These are phyloP conservation scores for Aspergillus bridgeri DNA, from an alignment of 495 filamentous ascomycete genomes.

Conservation along the genomic window DNA sequence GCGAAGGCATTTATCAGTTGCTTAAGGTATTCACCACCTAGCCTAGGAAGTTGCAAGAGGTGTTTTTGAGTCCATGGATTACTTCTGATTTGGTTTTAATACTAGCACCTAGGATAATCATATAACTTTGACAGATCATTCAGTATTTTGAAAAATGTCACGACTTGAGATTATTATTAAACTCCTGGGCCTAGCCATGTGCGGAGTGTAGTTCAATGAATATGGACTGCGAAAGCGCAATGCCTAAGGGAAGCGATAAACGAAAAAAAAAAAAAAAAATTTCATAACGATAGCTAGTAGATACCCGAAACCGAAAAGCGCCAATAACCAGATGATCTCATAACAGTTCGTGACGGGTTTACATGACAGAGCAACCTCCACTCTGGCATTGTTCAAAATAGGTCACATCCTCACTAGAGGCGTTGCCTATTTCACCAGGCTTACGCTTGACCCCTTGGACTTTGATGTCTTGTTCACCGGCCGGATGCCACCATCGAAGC, in stretches of 20 bases:
- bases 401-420: constrained; percentile 53
- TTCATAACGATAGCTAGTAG: neutral
- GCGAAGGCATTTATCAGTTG: neutral
- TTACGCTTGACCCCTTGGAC: constrained; percentile 70
- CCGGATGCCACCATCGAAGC: constrained; percentile 86
- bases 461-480: constrained; percentile 76
- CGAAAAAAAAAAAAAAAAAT: neutral
- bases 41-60: neutral
- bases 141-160: neutral
- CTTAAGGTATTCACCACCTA: neutral
- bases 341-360: constrained; percentile 11
- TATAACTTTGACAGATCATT: neutral
- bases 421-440: constrained; percentile 35
- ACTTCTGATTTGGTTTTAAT: neutral
- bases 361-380: constrained; percentile 52
- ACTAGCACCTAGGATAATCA: neutral
- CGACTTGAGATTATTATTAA: neutral
- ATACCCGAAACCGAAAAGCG: neutral
- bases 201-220: neutral
- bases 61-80: neutral
- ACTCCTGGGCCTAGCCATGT: neutral
- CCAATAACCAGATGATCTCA: neutral
- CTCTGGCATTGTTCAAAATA: constrained; percentile 60
- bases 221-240: neutral
- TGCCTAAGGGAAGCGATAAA: neutral